phyloP scores from a whole-genome alignment of 768 basidiomycete species.

The Mycena vulgaris region DNA sequence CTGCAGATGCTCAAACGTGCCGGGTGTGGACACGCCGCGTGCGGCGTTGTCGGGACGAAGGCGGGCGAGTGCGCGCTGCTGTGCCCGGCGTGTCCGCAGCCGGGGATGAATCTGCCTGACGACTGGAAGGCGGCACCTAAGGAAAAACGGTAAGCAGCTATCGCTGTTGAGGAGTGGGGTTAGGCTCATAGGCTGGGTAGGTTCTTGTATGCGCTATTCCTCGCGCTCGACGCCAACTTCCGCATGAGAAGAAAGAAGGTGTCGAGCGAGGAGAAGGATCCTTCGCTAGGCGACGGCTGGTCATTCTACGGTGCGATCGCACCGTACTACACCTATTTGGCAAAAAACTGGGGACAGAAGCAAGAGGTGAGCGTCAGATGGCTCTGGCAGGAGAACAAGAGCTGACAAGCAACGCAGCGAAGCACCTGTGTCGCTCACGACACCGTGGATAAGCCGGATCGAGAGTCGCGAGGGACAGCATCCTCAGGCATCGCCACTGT shows the following conservation, averaged over 20 bases:
- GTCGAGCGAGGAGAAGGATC: constrained; percentile 28
- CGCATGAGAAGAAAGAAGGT: constrained; percentile 33
- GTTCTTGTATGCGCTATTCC: too few relatives aligned
- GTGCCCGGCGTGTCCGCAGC: constrained; percentile 47
- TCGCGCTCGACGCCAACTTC: too few relatives aligned
- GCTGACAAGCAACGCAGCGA: too few relatives aligned
- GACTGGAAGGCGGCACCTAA: constrained; percentile 29
- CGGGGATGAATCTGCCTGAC: constrained; percentile 39
- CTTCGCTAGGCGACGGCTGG: constrained; percentile 33
- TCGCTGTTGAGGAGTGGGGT: not conserved
- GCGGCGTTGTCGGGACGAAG: not conserved
- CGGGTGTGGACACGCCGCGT: constrained; percentile 21
- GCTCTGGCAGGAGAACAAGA: too few relatives aligned
- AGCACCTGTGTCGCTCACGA: too few relatives aligned
- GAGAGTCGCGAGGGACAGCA: too few relatives aligned
- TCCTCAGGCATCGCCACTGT: too few relatives aligned
- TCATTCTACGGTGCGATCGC: constrained; percentile 29
- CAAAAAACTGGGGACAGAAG: too few relatives aligned
- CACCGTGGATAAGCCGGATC: too few relatives aligned
- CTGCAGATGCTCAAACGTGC: too few relatives aligned
- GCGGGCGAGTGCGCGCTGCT: constrained; percentile 37
- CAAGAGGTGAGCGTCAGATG: too few relatives aligned
- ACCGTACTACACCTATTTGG: not conserved
- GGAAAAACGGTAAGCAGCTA: not conserved
- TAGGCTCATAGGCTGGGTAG: too few relatives aligned